Conservation (phyloP, 2,329 filamentous ascomycete species). For the Shiraia bambusicola region DNA sequence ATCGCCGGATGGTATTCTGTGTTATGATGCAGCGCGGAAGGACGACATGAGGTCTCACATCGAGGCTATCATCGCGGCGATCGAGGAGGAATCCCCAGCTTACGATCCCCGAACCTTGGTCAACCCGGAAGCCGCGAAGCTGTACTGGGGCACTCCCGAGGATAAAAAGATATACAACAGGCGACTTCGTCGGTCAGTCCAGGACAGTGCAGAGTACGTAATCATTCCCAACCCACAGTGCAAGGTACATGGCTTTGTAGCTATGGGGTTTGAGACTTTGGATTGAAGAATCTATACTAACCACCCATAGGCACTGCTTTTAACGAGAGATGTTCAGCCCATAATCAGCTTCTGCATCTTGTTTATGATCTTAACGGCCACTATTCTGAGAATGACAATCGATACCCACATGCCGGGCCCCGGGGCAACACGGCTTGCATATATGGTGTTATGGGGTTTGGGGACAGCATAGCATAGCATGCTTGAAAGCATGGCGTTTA, state of each 20-base stretch:
- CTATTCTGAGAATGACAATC: slow-evolving; percentile 24
- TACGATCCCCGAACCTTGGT: slow-evolving; percentile 90
- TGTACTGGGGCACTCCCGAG: slow-evolving; percentile 80
- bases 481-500: slow-evolving; percentile 19
- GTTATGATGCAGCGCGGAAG: slow-evolving; percentile 66
- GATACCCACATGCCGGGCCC: slow-evolving; percentile 29
- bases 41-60: slow-evolving; percentile 85
- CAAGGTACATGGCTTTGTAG: too few relatives aligned
- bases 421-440: slow-evolving; percentile 22
- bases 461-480: slow-evolving; percentile 12
- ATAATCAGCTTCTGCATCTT: too few relatives aligned
- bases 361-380: slow-evolving; percentile 21
- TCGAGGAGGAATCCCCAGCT: slow-evolving; percentile 85
- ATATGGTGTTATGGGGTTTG: slow-evolving; percentile 20
- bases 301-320: slow-evolving; percentile 22
- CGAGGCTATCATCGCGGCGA: slow-evolving; percentile 73
- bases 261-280: too few relatives aligned
- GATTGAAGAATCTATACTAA: neutral
- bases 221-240: neutral
- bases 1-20: slow-evolving; percentile 75
- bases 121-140: slow-evolving; percentile 78
- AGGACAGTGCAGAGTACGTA: slow-evolving; percentile 51
- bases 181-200: slow-evolving; percentile 74
- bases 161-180: slow-evolving; percentile 85
- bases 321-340: slow-evolving; percentile 5